Percentiles rank a stretch among this genome's conserved stretches.
Conservation (phyloP, 2,329 filamentous ascomycete species). For the Grosmannia serpens region DNA sequence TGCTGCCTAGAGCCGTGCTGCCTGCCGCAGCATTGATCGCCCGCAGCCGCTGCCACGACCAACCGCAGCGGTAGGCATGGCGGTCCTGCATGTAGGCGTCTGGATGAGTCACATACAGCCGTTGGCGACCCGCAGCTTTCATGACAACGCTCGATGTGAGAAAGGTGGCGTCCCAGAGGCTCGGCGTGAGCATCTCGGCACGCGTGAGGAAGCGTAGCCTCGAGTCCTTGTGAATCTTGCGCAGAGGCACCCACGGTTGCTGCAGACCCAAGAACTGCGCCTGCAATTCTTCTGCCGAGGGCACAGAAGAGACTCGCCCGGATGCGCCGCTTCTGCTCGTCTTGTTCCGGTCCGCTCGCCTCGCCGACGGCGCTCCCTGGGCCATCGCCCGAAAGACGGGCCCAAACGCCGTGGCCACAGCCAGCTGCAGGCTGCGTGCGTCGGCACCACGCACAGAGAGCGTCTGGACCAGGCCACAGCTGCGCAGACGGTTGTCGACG, state of each 20-base stretch:
- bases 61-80: conserved; percentile 40
- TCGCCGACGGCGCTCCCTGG: conserved; percentile 14
- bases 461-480: conserved; percentile 58
- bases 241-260: conserved; percentile 61
- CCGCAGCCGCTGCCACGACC: conserved; percentile 61
- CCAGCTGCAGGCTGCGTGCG: conserved; percentile 54
- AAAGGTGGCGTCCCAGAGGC: conserved; percentile 61
- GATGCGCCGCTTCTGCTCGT: neutral
- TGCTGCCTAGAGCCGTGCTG: neutral
- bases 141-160: conserved; percentile 61
- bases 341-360: conserved; percentile 7
- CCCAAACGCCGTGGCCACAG: conserved; percentile 52
- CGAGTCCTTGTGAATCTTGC: conserved; percentile 65
- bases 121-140: conserved; percentile 50
- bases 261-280: conserved; percentile 47
- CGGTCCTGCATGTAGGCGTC: conserved; percentile 61
- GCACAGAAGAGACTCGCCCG: conserved; percentile 10
- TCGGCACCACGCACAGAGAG: conserved; percentile 51
- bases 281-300: conserved; percentile 15
- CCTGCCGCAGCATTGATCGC: conserved; percentile 29
- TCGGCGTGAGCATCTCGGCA: conserved; percentile 61
- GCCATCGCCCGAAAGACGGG: conserved; percentile 37
- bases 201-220: conserved; percentile 59
- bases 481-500: conserved; percentile 61
- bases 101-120: conserved; percentile 65